Evolutionary conservation across 352 stramenopile species (phyloP), one percentile per base, ranked within the genome.

Genomic region (Pythium oligandrum): DNA sequence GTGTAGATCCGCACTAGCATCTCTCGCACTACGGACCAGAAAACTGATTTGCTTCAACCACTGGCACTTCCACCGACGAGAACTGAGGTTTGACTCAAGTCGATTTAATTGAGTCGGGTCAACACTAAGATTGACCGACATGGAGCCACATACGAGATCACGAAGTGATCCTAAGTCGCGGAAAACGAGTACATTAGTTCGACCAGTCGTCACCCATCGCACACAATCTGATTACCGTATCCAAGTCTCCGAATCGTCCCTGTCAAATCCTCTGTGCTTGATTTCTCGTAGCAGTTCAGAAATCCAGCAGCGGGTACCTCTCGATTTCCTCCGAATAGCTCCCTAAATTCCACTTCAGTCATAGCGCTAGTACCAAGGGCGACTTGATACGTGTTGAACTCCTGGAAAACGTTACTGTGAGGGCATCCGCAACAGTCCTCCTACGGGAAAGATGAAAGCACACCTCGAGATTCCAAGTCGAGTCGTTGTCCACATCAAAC

Each of bases 331-430:
- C 50, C 44, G 48, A 86, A 84, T 17, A 83, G 53, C 17, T 80
- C 51, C 7, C 34, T n/a, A 26, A 88, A 63, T 33, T 53, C 64
- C 1, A 35, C 33, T 53, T 81, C 67, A 11, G 67, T 55, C 4
- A 88, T 48, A 26, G 71, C 67, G 40, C 66, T 66, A 37, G 78
- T 67, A 26, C 53, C 53, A 6, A 81, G 55, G 1, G 72, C 64
- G 55, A 87, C 75, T 51, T 84, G 75, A 30, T 86, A 81, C 3
- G 51, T 44, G 36, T 89, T 89, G 48, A 87, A 89, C 32, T 87
- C 70, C 65, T 82, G 17, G 17, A 26, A 26, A 26, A 26, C 17
- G 17, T 26, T 26, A 26, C 17, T 26, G 17, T 26, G 17, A 26
- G 17, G 17, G 17, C 17, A 26, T 26, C 17, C 17, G 17, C 17